Evolutionary conservation across 2,329 filamentous ascomycete genomes (phyloP), one percentile per base, ranked within the genome.

Genomic region (Penicillium sp.): DNA sequence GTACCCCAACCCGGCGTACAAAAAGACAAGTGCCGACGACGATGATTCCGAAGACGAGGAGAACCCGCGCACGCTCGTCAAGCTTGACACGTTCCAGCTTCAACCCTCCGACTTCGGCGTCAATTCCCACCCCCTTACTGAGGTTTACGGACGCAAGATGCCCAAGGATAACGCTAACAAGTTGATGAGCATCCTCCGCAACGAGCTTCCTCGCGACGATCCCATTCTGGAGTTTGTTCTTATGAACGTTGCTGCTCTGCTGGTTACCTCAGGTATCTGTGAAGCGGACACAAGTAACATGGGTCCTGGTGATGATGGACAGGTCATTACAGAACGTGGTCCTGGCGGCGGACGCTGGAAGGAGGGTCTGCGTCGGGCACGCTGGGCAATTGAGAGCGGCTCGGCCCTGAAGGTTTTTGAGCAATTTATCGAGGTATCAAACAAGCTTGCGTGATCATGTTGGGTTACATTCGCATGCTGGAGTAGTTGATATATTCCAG

Each of bases 141-240:
- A 85, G 13, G 94, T 97, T 1, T 90, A 88, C 1, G 88, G 90
- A 0, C 92, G 92, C 7, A 92, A 93, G 72, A 85, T 88, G 64
- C 91, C 94, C 1, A 81, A 83, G 45, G 88, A 95, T 73, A 99
- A 99, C 68, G 94, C 94, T 0, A 81, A 81, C 56, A 95, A 96
- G 43, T 75, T 99, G 54, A 86, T 85, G 70, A 82, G 81, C 56
- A 87, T 99, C 41, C 74, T 99, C 52, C 79, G 81, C 47, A 87
- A 88, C 57, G 82, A 95, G 71, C 72, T 95, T 43, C 76, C 85
- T 0, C 81, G 81, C 10, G 84, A 95, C 62, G 85, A 96, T 63
- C 90, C 94, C 0, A 89, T 99, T 47, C 74, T 96, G 56, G 87
- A 95, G 68, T 99, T 99, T 67, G 90, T 99, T 18, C 80, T 97